Percentiles rank a stretch among this genome's conserved stretches.
These are phyloP conservation scores for Zalaria obscura DNA, from an alignment of 2,329 filamentous ascomycete species.

Conservation along the genomic window DNA sequence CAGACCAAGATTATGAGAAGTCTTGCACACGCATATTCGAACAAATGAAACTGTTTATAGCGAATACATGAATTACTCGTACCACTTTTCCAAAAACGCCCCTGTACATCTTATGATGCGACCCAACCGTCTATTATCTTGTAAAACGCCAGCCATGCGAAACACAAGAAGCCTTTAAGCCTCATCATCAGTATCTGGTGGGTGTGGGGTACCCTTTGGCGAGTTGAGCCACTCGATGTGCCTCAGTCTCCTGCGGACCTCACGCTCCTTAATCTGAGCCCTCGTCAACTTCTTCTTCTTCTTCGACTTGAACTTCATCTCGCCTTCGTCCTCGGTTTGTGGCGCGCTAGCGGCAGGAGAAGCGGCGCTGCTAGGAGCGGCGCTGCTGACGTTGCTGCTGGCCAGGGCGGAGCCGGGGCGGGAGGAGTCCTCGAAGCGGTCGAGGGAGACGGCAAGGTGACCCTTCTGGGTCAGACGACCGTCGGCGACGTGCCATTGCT, in stretches of 20 bases:
- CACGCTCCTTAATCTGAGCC: conserved; percentile 87
- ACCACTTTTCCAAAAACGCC: no score
- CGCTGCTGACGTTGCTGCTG: conserved; percentile 30
- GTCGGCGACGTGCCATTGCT: conserved; percentile 90
- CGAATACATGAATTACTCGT: no score
- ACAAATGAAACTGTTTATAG: no score
- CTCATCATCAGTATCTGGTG: conserved; percentile 66
- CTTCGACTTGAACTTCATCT: conserved; percentile 81
- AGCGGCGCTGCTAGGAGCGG: conserved; percentile 11
- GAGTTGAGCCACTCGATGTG: conserved; percentile 31
- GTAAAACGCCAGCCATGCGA: not conserved
- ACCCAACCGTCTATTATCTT: no score
- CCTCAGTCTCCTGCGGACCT: conserved; percentile 71
- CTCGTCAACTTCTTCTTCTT: conserved; percentile 99
- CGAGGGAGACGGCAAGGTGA: conserved; percentile 55
- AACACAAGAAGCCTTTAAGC: conserved; percentile 16
- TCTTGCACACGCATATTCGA: no score
- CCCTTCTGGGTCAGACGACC: conserved; percentile 79
- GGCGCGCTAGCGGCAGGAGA: conserved; percentile 16
- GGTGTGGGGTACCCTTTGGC: conserved; percentile 63
- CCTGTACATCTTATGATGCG: no score
- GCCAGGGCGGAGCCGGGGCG: conserved; percentile 46
- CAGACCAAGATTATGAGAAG: no score
- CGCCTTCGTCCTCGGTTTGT: conserved; percentile 53
- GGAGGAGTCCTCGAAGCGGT: conserved; percentile 74